Percentiles rank a stretch among this genome's conserved stretches.
Evolutionary conservation across 1,284 basidiomycete species (phyloP).

Genomic region (Sporisorium scitamineum): DNA sequence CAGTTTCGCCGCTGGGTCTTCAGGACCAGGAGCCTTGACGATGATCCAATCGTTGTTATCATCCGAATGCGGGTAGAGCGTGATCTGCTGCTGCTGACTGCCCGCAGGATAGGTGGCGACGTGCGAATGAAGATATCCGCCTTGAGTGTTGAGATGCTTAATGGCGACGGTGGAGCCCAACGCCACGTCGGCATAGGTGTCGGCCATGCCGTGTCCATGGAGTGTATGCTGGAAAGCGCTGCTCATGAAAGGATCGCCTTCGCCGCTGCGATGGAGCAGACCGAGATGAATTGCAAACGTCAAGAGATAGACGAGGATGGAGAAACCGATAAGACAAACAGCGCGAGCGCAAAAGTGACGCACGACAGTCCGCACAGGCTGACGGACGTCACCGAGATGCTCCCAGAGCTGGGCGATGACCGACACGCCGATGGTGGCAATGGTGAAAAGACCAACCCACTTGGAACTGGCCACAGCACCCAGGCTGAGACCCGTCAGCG

Average conservation of each 20-base stretch:
- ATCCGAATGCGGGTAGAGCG: constrained; percentile 95
- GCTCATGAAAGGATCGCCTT: constrained; percentile 99
- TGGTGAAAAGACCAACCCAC: constrained; percentile 99
- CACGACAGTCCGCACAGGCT: constrained; percentile 80
- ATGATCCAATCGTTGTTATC: constrained; percentile 91
- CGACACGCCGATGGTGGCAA: constrained; percentile 88
- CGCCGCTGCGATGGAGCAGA: constrained; percentile 87
- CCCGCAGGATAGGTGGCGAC: constrained; percentile 82
- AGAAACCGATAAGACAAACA: constrained; percentile 86
- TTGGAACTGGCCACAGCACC: constrained; percentile 94
- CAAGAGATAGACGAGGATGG: constrained; percentile 88
- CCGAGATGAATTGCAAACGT: constrained; percentile 96
- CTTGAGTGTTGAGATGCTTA: constrained; percentile 94
- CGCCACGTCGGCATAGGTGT: constrained; percentile 88
- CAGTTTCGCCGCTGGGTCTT: constrained; percentile 73
- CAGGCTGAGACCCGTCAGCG: constrained; percentile 86
- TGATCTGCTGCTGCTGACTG: constrained; percentile 90
- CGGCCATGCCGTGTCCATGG: constrained; percentile 87
- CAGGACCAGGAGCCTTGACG: constrained; percentile 71
- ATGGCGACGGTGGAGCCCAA: constrained; percentile 86
- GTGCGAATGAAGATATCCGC: constrained; percentile 97
- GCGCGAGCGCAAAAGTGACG: constrained; percentile 90
- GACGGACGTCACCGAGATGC: constrained; percentile 86
- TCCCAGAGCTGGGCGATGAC: constrained; percentile 90
- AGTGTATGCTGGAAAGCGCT: constrained; percentile 97